phyloP scores from a whole-genome alignment of 2,329 filamentous ascomycete species.

The Aspergillus terreus region DNA sequence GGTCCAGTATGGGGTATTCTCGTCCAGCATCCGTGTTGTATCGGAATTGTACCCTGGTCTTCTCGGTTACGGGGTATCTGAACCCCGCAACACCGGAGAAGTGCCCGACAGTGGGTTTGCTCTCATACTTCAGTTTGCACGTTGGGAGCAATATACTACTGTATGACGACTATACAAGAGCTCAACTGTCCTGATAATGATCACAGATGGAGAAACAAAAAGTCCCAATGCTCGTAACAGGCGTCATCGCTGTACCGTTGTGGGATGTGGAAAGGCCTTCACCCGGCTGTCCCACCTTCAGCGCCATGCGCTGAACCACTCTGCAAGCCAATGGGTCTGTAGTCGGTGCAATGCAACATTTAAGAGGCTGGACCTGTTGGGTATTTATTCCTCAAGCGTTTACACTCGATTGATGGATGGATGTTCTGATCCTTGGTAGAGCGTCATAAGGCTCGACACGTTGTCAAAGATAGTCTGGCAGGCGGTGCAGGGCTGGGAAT shows the following conservation, averaged over 20 bases:
- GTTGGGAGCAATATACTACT: not conserved
- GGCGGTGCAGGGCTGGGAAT: not conserved
- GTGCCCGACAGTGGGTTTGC: too few relatives aligned
- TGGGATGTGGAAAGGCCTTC: conserved; percentile 1
- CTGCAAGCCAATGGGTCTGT: conserved; percentile 1
- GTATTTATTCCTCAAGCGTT: not conserved
- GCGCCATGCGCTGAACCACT: conserved; percentile 7
- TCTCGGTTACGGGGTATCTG: not conserved
- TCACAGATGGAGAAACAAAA: not conserved
- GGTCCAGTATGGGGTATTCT: not conserved
- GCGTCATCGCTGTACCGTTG: not conserved
- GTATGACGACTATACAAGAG: not conserved
- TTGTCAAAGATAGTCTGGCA: not conserved
- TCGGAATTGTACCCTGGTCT: not conserved
- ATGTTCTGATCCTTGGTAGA: not conserved
- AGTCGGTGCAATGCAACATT: conserved; percentile 1
- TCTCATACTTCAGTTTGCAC: too few relatives aligned
- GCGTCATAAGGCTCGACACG: conserved; percentile 1
- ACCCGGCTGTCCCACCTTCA: conserved; percentile 4
- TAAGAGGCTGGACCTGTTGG: not conserved
- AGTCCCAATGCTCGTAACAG: not conserved
- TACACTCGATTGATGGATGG: not conserved
- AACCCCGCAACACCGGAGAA: too few relatives aligned
- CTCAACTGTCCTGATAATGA: not conserved
- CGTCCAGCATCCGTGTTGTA: not conserved